Base-by-base conservation (phyloP, 805 yeast species). In the Lipomyces lipofer region DNA sequence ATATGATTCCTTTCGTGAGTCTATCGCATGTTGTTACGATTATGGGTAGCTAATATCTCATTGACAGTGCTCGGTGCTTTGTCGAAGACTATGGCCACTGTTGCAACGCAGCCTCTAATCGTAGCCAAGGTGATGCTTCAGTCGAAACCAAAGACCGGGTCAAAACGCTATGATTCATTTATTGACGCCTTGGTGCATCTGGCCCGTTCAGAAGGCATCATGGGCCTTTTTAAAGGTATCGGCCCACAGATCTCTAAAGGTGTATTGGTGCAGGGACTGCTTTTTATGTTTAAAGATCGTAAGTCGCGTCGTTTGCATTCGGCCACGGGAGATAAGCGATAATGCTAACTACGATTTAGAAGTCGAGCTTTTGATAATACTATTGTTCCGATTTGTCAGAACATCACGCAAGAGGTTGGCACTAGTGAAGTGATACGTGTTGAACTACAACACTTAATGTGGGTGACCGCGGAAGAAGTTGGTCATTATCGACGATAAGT, bases 101-200 rank as follows among this genome's bases (percentile, higher is more conserved):
- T 88, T 10, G 76, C 82, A 2, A 88, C 96, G 0, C 95, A 88
- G 72, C 96, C 96, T 2, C 73, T 88, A 69, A 88, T 88, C 65
- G 86, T 88, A 1, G 83, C 95, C 12, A 88, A 88, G 70, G 92
- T 86, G 13, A 80, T 86, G 80, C 78, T 88, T 57, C 96, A 88
- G 71, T 76, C 75, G 22, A 69, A 70, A 55, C 68, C 66, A 33
- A 71, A 69, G 21, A 70, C 72, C 19, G 64, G 62, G 2, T 77
- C 77, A 19, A 66, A 77, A 44, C 56, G 56, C 8, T 69, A 73
- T 47, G 81, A 83, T 66, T 74, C 76, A 46, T 73, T 77, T 47
- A 86, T 83, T 44, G 78, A 82, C 32, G 89, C 87, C 3, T 71
- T 88, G 64, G 68, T 65, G 24, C 79, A 82, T 66, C 74, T 88